phyloP scores from a whole-genome alignment of 179 eudicot species.

The Carnegiea gigantea region DNA sequence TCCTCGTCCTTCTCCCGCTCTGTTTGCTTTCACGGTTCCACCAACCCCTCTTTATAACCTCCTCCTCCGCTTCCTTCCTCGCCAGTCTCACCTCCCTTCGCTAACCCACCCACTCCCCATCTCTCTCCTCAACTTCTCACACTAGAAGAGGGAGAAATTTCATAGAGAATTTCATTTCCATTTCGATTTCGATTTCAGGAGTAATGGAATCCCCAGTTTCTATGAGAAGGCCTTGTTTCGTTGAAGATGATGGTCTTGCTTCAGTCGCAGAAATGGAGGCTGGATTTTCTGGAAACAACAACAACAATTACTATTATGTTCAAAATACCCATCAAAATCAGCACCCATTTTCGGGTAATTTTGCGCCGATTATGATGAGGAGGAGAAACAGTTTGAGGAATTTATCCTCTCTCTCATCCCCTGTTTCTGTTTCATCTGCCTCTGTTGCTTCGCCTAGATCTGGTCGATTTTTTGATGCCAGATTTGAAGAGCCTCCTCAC shows the following conservation, averaged over 20 bases:
- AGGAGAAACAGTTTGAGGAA: constrained; percentile 44
- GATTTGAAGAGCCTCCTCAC: constrained; percentile 57
- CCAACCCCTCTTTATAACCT: constrained; percentile 48
- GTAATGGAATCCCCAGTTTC: constrained; percentile 25
- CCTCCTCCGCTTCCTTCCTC: background rate
- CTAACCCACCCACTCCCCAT: background rate
- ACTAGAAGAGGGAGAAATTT: background rate
- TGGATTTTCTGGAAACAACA: constrained; percentile 35
- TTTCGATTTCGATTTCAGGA: background rate
- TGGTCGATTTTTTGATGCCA: constrained; percentile 33
- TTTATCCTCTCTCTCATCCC: constrained; percentile 19
- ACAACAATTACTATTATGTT: background rate
- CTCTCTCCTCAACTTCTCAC: background rate
- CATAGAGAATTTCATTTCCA: too few relatives aligned
- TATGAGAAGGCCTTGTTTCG: constrained; percentile 49
- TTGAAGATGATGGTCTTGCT: constrained; percentile 58
- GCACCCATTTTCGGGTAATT: constrained; percentile 19
- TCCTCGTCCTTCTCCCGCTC: background rate
- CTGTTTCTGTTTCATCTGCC: background rate
- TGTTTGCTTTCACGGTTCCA: constrained; percentile 8
- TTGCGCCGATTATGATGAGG: constrained; percentile 19
- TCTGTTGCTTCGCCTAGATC: constrained; percentile 40
- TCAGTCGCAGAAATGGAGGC: constrained; percentile 37
- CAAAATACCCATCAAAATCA: background rate
- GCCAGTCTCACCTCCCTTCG: constrained; percentile 6